Base-by-base conservation (phyloP, 106 monocot species). In the Dendrobium catenatum region DNA sequence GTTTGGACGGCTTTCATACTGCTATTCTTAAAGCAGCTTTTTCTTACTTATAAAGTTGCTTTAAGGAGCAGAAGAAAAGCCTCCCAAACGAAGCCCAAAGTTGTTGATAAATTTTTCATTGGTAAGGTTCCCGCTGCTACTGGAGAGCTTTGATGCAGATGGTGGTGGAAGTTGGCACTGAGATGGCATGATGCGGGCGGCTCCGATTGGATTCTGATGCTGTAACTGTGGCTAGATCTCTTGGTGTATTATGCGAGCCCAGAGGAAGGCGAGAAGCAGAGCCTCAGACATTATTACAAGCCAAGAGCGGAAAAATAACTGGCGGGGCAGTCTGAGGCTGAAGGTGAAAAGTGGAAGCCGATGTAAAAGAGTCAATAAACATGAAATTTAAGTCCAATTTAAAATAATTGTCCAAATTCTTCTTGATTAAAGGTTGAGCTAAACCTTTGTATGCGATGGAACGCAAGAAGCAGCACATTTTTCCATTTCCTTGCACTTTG, bases 191-290 rank as follows among this genome's bases (percentile, higher is more conserved):
- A 91, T 58, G 83, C n/a, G 88, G 40, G 81, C 85, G 16, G 68
- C 84, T 59, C 81, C 86, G 19, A 84, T 88, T 88, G 80, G 90
- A 94, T 76, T 89, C 85, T 51, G 95, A 97, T 79, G 77, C 86
- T 56, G 75, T 79, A 58, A 77, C 72, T 49, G 54, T 54, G n/a
- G 81, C 75, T 1, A 55, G 27, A 24, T 33, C 85, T 9, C 78
- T 80, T 2, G 73, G 81, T 80, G 87, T 70, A 24, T 85, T 72
- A n/a, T 15, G 54, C 77, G 24, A 85, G 81, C 51, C 87, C 91
- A 33, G 95, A 90, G 42, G 94, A 92, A 29, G 84, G 79, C 42
- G 90, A 83, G 83, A 94, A 98, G 68, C 89, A 91, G 79, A 99
- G 88, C 81, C 89, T n/a, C 95, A 6, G 87, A 81, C 5, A 76